Evolutionary conservation across 306 rosid genomes (phyloP), one percentile per base, ranked within the genome.

Genomic region (Trichosanthes truncata): DNA sequence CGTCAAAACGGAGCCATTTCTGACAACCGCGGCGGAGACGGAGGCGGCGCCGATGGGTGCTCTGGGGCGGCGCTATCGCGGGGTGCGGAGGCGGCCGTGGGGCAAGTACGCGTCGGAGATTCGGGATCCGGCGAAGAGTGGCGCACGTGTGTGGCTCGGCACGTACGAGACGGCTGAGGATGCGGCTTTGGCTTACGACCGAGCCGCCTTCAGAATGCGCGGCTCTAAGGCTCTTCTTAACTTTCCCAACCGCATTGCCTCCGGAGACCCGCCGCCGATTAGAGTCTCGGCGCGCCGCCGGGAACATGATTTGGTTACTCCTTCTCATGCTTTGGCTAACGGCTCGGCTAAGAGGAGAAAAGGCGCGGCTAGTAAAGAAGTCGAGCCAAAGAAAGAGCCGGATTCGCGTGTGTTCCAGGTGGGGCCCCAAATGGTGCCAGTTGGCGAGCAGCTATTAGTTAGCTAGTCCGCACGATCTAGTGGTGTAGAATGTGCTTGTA

Each of bases 61-160:
- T 3, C 69, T 35, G 49, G 87, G 82, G 35, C 81, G 65, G 81
- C 89, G 82, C 74, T 87, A 60, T 63, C 84, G 93, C 35, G 93
- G 93, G 1, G 93, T 89, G 23, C 84, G 93, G 43, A 79, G 80
- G 43, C 21, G 93, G 51, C 88, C 91, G 46, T 89, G 91, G 89
- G 93, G 93, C 0, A 89, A 83, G 67, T 89, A 77, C 80, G 88
- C 91, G 8, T 87, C 91, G 5, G 89, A 89, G 88, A 89, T 89
- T 74, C 83, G 89, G 3, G 91, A 87, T 67, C 93, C 91, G 66
- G 82, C 88, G 4, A 85, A 65, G 81, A 87, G 84, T 49, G 91
- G 91, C 0, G 88, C 89, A 1, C 75, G 93, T 68, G 88, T 80
- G 2, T 89, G 93, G 91, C 93, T 89, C 4, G 93, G 91, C 7